Evolutionary conservation across 352 stramenopile genomes (phyloP), one percentile per base, ranked within the genome.

Genomic region (Globisporangium carolinianum): DNA sequence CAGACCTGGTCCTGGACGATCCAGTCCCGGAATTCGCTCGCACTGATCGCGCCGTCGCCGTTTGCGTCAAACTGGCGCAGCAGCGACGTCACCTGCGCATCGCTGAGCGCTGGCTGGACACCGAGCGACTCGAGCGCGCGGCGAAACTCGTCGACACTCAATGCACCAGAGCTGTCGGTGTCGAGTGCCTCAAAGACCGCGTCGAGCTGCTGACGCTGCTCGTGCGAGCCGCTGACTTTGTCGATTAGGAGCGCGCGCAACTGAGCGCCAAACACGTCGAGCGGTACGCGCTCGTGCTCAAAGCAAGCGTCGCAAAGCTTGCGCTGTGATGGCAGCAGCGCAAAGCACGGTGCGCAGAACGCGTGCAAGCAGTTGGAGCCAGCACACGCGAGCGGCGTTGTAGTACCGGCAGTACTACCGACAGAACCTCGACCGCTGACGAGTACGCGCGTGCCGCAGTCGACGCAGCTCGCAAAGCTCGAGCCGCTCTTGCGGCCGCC

Each of bases 221-320:
- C 50, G 3, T 70, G 66, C 0, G 68, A 76, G 2, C 49, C 61
- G 0, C 76, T 76, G 11, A 88, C 69, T 60, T 90, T 88, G 11
- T 89, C 76, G 17, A 92, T 85, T 14, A 91, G 53, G 0, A 86
- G 47, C 0, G 70, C 60, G 45, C 82, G 80, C 12, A 94, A 58
- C n/a, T 83, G 78, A 38, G 80, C 74, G 5, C 81, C 79, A 37
- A 89, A 71, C 1, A 63, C 67, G 53, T 88, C 79, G 9, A 66
- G 45, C 0, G 73, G 67, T 3, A 61, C 53, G 8, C 73, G 51
- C 56, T 91, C 84, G 55, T 91, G 73, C 47, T 83, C 64, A 55
- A 86, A 94, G 51, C 84, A 94, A 24, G 85, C 70, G 62, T 92
- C 82, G 35, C 84, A 94, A 0, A 90, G 54, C 37, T 83, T 86